phyloP scores from a whole-genome alignment of 202 grass and related monocot genomes.

The Carex sylvatica region DNA sequence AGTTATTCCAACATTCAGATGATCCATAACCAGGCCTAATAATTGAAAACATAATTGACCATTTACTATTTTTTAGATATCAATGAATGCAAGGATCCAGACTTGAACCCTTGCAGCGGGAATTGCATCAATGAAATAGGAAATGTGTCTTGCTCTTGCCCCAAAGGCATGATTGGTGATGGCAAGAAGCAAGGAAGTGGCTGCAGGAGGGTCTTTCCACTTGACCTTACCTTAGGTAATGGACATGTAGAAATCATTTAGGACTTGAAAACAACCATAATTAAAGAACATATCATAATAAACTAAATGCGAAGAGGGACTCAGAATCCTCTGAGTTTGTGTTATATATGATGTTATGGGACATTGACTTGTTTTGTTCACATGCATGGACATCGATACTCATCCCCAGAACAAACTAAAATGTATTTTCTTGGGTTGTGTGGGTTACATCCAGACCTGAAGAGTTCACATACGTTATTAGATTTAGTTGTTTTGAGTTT shows the following conservation, averaged over 20 bases:
- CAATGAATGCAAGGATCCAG: conserved; percentile 9
- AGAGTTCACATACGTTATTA: no score
- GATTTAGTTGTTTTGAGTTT: no score
- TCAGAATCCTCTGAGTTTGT: no score
- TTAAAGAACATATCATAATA: not conserved
- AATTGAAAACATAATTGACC: not conserved
- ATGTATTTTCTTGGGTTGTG: no score
- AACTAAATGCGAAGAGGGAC: no score
- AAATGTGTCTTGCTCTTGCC: conserved; percentile 21
- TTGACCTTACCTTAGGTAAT: conserved; percentile 36
- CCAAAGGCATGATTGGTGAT: conserved; percentile 34
- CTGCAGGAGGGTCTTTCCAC: not conserved
- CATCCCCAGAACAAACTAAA: no score
- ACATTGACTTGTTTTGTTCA: no score
- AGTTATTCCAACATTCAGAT: no score
- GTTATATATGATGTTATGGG: no score
- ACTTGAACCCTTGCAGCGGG: conserved; percentile 22
- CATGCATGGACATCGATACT: no score
- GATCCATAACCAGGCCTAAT: not conserved
- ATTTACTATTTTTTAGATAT: conserved; percentile 18
- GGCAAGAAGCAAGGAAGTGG: conserved; percentile 6
- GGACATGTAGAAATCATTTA: not conserved
- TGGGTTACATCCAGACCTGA: no score
- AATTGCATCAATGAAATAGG: conserved; percentile 19
- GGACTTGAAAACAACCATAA: not conserved